phyloP scores from a whole-genome alignment of 495 filamentous ascomycete species.

The Sordaria brevicollis region DNA sequence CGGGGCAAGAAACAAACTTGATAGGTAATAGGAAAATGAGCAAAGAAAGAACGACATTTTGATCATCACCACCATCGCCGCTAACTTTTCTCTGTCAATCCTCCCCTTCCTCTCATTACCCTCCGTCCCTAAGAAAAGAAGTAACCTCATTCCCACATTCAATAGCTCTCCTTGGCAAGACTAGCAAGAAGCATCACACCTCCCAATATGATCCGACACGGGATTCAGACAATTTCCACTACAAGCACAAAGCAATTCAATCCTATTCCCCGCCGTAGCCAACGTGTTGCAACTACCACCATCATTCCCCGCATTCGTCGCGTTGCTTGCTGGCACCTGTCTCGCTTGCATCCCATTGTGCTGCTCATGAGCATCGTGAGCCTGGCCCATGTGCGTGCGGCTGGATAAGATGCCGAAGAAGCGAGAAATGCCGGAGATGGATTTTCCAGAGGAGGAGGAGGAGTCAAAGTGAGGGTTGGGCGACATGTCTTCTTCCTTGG shows the following conservation, averaged over 20 bases:
- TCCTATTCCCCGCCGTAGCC: conserved; percentile 12
- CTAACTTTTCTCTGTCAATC: too few relatives aligned
- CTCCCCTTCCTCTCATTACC: background rate
- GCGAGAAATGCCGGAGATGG: background rate
- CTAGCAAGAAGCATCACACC: conserved; percentile 18
- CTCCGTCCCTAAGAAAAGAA: too few relatives aligned
- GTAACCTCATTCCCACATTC: too few relatives aligned
- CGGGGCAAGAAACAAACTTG: too few relatives aligned
- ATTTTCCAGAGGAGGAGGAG: background rate
- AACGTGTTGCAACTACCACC: conserved; percentile 1
- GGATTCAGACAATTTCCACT: conserved; percentile 29
- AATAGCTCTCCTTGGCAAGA: too few relatives aligned
- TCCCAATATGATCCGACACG: conserved; percentile 16
- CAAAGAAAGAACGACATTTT: too few relatives aligned
- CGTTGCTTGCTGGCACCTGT: background rate
- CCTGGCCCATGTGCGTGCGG: background rate
- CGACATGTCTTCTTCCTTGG: conserved; percentile 3
- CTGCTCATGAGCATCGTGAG: background rate
- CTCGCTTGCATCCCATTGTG: background rate
- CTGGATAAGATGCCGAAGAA: background rate
- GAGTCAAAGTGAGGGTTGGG: background rate
- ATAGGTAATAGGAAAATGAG: too few relatives aligned
- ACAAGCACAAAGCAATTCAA: conserved; percentile 31
- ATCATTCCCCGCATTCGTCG: background rate
- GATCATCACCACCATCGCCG: too few relatives aligned